A percentile compares a stretch with the other conserved stretches of the same genome.
These are phyloP conservation scores for Cladophialophora chaetospira DNA, from an alignment of 2,329 filamentous ascomycete genomes.

Conservation along the genomic window DNA sequence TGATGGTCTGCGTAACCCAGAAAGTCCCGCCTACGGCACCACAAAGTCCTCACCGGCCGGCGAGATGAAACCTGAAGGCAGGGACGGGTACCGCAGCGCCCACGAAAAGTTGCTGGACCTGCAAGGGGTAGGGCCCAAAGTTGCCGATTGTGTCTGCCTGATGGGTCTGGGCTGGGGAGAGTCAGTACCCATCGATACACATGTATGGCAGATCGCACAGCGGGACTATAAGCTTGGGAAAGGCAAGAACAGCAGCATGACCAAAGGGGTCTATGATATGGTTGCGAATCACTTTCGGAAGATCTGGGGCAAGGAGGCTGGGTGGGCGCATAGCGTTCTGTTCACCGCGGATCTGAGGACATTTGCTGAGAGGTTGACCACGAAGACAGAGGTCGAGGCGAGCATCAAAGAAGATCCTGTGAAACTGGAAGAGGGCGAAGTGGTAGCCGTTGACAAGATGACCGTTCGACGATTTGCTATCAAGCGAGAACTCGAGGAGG, in stretches of 20 bases:
- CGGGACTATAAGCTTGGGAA: conserved; percentile 92
- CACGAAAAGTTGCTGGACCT: conserved; percentile 78
- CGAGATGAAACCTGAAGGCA: conserved; percentile 52
- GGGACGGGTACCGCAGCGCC: conserved; percentile 72
- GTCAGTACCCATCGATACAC: conserved; percentile 92
- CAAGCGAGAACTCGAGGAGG: conserved; percentile 28
- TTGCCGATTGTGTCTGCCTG: conserved; percentile 92
- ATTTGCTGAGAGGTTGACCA: conserved; percentile 69
- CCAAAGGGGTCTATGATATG: conserved; percentile 83
- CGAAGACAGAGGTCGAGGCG: conserved; percentile 41
- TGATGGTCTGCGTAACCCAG: conserved; percentile 73
- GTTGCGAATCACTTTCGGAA: conserved; percentile 86
- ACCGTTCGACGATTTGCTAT: conserved; percentile 20
- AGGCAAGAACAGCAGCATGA: conserved; percentile 80
- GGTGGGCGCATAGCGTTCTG: conserved; percentile 95
- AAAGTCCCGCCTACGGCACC: conserved; percentile 62
- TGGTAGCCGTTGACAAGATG: conserved; percentile 19
- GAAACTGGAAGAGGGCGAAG: conserved; percentile 35
- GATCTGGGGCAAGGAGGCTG: conserved; percentile 90
- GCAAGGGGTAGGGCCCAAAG: conserved; percentile 91
- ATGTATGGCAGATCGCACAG: conserved; percentile 98
- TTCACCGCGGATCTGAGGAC: conserved; percentile 90
- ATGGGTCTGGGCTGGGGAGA: conserved; percentile 97
- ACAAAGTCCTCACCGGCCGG: conserved; percentile 46
- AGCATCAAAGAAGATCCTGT: conserved; percentile 39